Conservation (phyloP, 305 asterid species). For the Lippia alba region DNA sequence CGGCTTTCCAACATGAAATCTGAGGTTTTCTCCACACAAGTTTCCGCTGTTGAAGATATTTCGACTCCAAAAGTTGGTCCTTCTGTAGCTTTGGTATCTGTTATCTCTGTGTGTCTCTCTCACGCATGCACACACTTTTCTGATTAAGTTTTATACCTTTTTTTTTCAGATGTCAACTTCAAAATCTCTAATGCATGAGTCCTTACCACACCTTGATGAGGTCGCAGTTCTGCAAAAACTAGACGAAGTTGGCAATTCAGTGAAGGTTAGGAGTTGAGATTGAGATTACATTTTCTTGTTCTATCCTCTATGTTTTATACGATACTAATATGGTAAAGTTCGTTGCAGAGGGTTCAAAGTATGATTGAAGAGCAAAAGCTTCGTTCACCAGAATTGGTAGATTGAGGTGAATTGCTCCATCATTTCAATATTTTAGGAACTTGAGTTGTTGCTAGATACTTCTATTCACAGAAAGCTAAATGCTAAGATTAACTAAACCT, state of each 20-base stretch:
- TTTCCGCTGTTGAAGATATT: constrained; percentile 50
- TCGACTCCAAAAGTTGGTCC: constrained; percentile 41
- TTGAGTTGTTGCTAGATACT: constrained; percentile 18
- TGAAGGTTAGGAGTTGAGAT: constrained; percentile 52
- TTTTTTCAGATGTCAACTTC: constrained; percentile 58
- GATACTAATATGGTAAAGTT: constrained; percentile 11
- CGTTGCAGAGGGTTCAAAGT: constrained; percentile 70
- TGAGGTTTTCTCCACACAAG: constrained; percentile 47
- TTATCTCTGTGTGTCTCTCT: not conserved
- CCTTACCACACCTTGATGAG: constrained; percentile 46
- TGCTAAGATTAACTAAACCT: not conserved
- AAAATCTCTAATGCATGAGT: constrained; percentile 42
- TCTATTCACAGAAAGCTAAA: constrained; percentile 3
- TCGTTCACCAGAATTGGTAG: constrained; percentile 38
- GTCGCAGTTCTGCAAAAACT: constrained; percentile 59
- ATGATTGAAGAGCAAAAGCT: constrained; percentile 61
- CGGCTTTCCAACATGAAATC: constrained; percentile 56
- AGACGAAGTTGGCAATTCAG: constrained; percentile 73
- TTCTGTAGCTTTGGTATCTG: constrained; percentile 55
- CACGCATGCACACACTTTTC: not conserved
- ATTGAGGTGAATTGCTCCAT: constrained; percentile 39
- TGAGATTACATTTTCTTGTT: not conserved
- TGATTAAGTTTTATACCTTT: not conserved
- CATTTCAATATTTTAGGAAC: not conserved
- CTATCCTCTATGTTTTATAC: not conserved